Percentiles rank a stretch among this genome's conserved stretches.
phyloP scores from a whole-genome alignment of 2,329 filamentous ascomycete species.

The Bipolaris gigantea region DNA sequence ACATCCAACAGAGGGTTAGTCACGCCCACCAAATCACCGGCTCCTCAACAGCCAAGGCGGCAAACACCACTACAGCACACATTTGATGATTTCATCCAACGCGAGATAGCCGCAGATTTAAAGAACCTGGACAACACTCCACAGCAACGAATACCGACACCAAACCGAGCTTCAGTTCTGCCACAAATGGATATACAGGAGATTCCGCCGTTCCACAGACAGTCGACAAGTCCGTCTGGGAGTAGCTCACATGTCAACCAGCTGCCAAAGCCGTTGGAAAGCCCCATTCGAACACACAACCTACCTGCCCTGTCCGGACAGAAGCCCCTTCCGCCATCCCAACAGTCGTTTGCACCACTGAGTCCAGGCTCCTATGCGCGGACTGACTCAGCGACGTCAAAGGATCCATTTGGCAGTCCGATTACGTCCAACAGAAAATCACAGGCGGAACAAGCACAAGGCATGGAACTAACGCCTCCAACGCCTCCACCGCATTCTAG shows the following conservation, averaged over 20 bases:
- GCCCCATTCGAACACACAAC: constrained; percentile 22
- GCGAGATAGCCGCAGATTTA: constrained; percentile 48
- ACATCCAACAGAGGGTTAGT: constrained; percentile 33
- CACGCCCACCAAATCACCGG: constrained; percentile 37
- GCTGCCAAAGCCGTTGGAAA: constrained; percentile 24
- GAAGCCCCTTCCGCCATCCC: constrained; percentile 29
- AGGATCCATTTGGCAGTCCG: constrained; percentile 37
- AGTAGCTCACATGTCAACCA: constrained; percentile 15
- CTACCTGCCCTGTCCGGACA: constrained; percentile 31
- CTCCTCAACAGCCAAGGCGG: constrained; percentile 37
- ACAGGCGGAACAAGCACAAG: constrained; percentile 4
- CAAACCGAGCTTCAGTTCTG: constrained; percentile 39
- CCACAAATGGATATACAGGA: constrained; percentile 39
- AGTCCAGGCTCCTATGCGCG: constrained; percentile 16
- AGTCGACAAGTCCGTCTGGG: constrained; percentile 17
- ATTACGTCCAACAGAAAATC: constrained; percentile 19
- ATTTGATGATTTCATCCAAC: constrained; percentile 53
- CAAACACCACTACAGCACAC: constrained; percentile 42
- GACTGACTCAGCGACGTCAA: constrained; percentile 29
- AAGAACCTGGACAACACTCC: constrained; percentile 46
- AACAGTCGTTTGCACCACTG: constrained; percentile 28
- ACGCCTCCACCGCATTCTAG: constrained; percentile 14
- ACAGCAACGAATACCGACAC: constrained; percentile 35
- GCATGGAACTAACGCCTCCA: constrained; percentile 9
- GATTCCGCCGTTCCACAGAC: constrained; percentile 40